phyloP scores from a whole-genome alignment of 495 filamentous ascomycete genomes.

The Xylaria longipes region DNA sequence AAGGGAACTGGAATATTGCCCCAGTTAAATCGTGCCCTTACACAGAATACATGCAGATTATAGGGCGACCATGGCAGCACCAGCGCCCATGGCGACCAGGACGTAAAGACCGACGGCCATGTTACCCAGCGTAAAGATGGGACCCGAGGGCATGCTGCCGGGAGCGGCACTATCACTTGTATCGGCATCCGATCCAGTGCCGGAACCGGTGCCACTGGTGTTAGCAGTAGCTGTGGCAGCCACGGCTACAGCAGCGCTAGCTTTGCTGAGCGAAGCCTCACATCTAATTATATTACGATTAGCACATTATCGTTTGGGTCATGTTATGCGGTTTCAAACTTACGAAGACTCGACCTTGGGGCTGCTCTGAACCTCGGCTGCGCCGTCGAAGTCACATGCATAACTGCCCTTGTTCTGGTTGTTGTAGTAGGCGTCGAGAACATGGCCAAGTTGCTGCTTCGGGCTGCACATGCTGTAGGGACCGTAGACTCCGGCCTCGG shows the following conservation, averaged over 20 bases:
- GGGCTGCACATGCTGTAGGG: conserved; percentile 88
- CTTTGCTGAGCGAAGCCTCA: conserved; percentile 47
- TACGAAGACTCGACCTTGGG: conserved; percentile 35
- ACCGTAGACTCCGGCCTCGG: conserved; percentile 77
- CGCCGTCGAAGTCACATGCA: conserved; percentile 81
- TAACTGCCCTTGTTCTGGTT: conserved; percentile 59
- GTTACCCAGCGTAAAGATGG: conserved; percentile 65
- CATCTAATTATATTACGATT: conserved; percentile 24
- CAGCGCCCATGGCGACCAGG: conserved; percentile 68
- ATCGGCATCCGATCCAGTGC: conserved; percentile 16
- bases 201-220: conserved; percentile 42
- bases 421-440: conserved; percentile 80
- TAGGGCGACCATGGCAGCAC: conserved; percentile 77
- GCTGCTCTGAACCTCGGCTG: conserved; percentile 58
- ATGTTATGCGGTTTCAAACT: conserved; percentile 1
- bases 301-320: neutral
- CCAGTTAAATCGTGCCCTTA: neutral
- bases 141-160: conserved; percentile 51
- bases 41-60: conserved; percentile 49
- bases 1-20: neutral
- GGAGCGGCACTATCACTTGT: conserved; percentile 41
- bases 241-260: conserved; percentile 51
- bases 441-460: conserved; percentile 79
- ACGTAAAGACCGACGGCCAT: conserved; percentile 73
- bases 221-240: conserved; percentile 54